Conservation (phyloP, 1,139 yeast species). For the Pichia norvegensis region DNA sequence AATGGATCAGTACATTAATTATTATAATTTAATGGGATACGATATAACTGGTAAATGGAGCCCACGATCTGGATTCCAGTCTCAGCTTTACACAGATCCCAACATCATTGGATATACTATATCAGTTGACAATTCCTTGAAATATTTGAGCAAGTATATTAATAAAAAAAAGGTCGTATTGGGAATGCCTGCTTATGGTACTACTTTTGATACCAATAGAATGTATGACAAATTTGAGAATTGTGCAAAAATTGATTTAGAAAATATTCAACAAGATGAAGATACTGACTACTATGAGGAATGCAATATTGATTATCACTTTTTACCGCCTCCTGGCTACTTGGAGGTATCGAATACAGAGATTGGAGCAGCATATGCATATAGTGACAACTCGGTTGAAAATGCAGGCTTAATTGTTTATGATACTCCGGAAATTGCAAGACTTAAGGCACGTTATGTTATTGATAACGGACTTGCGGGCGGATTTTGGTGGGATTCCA, state of each 20-base stretch:
- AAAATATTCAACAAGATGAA: not conserved
- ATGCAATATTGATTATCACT: constrained; percentile 19
- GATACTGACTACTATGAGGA: constrained; percentile 11
- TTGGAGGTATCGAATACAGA: constrained; percentile 44
- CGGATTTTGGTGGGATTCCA: constrained; percentile 93
- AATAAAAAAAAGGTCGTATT: constrained; percentile 45
- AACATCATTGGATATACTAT: constrained; percentile 24
- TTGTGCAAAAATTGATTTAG: constrained; percentile 34
- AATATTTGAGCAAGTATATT: constrained; percentile 30
- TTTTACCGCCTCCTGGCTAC: constrained; percentile 21
- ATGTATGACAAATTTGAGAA: constrained; percentile 34
- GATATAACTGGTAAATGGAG: constrained; percentile 85
- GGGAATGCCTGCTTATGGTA: constrained; percentile 88
- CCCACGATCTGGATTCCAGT: constrained; percentile 50
- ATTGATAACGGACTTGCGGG: constrained; percentile 52
- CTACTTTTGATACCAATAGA: constrained; percentile 52
- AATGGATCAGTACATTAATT: constrained; percentile 52
- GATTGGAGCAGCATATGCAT: constrained; percentile 54
- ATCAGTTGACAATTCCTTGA: constrained; percentile 44
- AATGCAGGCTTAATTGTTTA: constrained; percentile 45
- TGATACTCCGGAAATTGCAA: constrained; percentile 53
- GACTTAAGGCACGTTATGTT: constrained; percentile 55
- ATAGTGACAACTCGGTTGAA: constrained; percentile 22
- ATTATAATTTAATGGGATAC: constrained; percentile 88
- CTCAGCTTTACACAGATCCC: constrained; percentile 44